A percentile compares a stretch with the other conserved stretches of the same genome.
phyloP scores from a whole-genome alignment of 495 filamentous ascomycete species.

The Lophium mytilinum region DNA sequence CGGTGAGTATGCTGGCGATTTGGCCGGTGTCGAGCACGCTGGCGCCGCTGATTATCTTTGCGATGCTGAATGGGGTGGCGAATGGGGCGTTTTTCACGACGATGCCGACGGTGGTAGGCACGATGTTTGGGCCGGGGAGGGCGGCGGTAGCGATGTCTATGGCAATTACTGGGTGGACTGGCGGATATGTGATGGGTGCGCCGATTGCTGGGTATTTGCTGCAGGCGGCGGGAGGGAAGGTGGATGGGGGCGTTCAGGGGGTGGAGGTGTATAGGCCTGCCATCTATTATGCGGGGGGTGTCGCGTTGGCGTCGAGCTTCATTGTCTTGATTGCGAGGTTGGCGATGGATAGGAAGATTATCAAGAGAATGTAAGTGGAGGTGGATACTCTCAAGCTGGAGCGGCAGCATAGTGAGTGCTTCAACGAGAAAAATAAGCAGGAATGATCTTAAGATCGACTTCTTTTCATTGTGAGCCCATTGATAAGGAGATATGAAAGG shows the following conservation, averaged over 20 bases:
- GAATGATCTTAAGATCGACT: too few species aligned
- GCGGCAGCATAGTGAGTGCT: too few species aligned
- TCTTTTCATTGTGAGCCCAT: too few species aligned
- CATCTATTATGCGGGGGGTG: constrained; percentile 48
- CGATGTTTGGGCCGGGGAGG: constrained; percentile 46
- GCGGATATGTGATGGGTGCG: constrained; percentile 35
- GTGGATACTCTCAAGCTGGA: not conserved
- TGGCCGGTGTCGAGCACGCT: constrained; percentile 49
- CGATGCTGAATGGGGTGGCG: constrained; percentile 46
- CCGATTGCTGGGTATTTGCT: constrained; percentile 54
- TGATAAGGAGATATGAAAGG: too few species aligned
- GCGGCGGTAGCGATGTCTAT: constrained; percentile 53
- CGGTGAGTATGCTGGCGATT: constrained; percentile 47
- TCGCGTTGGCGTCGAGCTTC: constrained; percentile 1
- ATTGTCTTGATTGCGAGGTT: constrained; percentile 13
- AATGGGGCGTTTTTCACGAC: constrained; percentile 54
- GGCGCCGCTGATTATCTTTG: constrained; percentile 45
- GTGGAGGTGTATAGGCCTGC: constrained; percentile 47
- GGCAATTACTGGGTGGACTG: constrained; percentile 53
- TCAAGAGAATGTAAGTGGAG: constrained; percentile 8
- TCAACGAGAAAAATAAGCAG: too few species aligned
- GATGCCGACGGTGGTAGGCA: constrained; percentile 53
- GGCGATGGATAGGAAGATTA: constrained; percentile 8
- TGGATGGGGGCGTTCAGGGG: constrained; percentile 22
- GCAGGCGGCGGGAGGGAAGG: constrained; percentile 43